phyloP scores from a whole-genome alignment of 2,329 filamentous ascomycete genomes.

The Cordyceps javanica region DNA sequence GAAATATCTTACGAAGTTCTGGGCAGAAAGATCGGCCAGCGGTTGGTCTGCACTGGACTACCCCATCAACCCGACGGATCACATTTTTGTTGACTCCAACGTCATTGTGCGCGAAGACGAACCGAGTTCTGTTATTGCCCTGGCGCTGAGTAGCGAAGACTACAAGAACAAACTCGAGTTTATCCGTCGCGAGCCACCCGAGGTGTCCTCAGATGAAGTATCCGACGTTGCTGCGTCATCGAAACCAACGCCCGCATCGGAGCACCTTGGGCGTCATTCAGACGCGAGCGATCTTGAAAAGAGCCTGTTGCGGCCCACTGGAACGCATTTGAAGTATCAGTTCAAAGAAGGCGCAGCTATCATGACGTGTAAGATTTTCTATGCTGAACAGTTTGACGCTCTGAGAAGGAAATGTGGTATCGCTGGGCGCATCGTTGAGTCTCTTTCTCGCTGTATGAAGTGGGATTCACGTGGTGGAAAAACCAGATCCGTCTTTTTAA shows the following conservation, averaged over 20 bases:
- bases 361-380: slow-evolving; percentile 98
- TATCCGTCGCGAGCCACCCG: slow-evolving; percentile 50
- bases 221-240: slow-evolving; percentile 22
- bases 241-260: slow-evolving; percentile 27
- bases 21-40: slow-evolving; percentile 94
- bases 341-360: slow-evolving; percentile 90
- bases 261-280: slow-evolving; percentile 33
- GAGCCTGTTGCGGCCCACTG: slow-evolving; percentile 75
- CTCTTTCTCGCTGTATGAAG: slow-evolving; percentile 87
- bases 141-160: slow-evolving; percentile 81
- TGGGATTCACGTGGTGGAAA: slow-evolving; percentile 99
- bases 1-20: slow-evolving; percentile 95
- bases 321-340: slow-evolving; percentile 92
- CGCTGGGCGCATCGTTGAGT: slow-evolving; percentile 89
- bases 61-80: slow-evolving; percentile 78
- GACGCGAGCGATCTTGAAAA: slow-evolving; percentile 75
- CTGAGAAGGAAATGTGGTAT: slow-evolving; percentile 88
- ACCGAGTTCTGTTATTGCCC: slow-evolving; percentile 90
- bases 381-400: slow-evolving; percentile 95
- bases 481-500: slow-evolving; percentile 94
- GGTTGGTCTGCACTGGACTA: slow-evolving; percentile 93
- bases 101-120: slow-evolving; percentile 97
- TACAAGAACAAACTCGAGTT: slow-evolving; percentile 73
- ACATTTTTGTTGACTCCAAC: slow-evolving; percentile 94
- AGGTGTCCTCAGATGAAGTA: slow-evolving; percentile 32